phyloP scores from a whole-genome alignment of 331 rosid species.

The Arachis monticola region DNA sequence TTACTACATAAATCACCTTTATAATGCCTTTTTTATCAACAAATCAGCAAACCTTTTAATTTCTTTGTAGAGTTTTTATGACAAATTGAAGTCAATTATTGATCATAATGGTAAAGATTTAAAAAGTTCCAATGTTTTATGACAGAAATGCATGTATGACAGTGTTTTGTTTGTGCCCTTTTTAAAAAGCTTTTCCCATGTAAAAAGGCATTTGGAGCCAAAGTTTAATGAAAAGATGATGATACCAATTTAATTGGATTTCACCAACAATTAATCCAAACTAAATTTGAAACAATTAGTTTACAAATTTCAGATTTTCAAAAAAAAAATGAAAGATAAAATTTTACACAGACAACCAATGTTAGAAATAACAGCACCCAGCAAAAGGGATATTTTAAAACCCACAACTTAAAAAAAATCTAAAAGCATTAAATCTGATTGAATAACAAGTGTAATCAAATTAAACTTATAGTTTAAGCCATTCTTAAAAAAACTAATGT shows the following conservation, averaged over 20 bases:
- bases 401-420: too few species aligned
- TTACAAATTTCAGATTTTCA: too few species aligned
- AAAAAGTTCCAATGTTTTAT: too few species aligned
- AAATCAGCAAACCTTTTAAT: slow-evolving; percentile 28
- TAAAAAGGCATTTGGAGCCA: slow-evolving; percentile 32
- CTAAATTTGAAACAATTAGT: too few species aligned
- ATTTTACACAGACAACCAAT: too few species aligned
- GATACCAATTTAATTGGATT: background rate
- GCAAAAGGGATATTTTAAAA: too few species aligned
- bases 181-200: slow-evolving; percentile 8
- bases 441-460: too few species aligned
- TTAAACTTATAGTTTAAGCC: too few species aligned
- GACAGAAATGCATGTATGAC: background rate
- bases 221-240: slow-evolving; percentile 36
- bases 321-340: too few species aligned
- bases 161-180: background rate
- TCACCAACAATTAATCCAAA: slow-evolving; percentile 2
- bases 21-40: background rate
- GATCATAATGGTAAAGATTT: slow-evolving; percentile 14
- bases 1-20: background rate
- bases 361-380: too few species aligned
- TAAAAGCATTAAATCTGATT: too few species aligned
- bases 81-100: background rate
- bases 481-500: background rate
- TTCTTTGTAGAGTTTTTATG: background rate